Evolutionary conservation across 1,284 basidiomycete genomes (phyloP).

Genomic region (Ceratobasidium theobromae): DNA sequence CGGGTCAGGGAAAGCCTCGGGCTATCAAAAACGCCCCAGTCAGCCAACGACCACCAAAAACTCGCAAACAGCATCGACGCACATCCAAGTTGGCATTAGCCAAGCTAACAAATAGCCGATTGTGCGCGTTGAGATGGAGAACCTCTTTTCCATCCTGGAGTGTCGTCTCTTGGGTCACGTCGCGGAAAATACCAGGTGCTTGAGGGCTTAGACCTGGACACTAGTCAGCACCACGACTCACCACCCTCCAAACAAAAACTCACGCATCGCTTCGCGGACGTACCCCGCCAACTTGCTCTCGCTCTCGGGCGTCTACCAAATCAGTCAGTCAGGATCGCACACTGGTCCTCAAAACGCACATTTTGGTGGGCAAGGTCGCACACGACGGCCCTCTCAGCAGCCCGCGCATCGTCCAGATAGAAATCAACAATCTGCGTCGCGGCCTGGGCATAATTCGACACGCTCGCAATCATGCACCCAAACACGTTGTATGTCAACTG

Average conservation of each 20-base stretch:
- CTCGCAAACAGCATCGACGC: conserved; percentile 18
- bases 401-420: conserved; percentile 33
- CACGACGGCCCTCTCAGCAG: conserved; percentile 28
- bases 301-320: conserved; percentile 30
- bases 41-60: too few relatives aligned
- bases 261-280: conserved; percentile 57
- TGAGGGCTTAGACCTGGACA: conserved; percentile 38
- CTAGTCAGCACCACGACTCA: neutral
- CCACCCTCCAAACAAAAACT: conserved; percentile 39
- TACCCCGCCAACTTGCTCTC: conserved; percentile 48
- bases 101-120: conserved; percentile 36
- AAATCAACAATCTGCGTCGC: conserved; percentile 35
- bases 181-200: conserved; percentile 47
- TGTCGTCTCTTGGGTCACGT: conserved; percentile 41
- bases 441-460: conserved; percentile 31
- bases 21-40: too few relatives aligned
- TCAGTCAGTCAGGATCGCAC: neutral
- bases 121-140: conserved; percentile 27
- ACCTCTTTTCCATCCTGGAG: conserved; percentile 42
- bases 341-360: neutral
- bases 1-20: conserved; percentile 43
- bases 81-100: conserved; percentile 35
- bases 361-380: conserved; percentile 18
- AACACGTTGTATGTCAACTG: conserved; percentile 32
- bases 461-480: conserved; percentile 32